Evolutionary conservation across 148 eudicot species (phyloP), one percentile per base, ranked within the genome.

Genomic region (Simmondsia chinensis): DNA sequence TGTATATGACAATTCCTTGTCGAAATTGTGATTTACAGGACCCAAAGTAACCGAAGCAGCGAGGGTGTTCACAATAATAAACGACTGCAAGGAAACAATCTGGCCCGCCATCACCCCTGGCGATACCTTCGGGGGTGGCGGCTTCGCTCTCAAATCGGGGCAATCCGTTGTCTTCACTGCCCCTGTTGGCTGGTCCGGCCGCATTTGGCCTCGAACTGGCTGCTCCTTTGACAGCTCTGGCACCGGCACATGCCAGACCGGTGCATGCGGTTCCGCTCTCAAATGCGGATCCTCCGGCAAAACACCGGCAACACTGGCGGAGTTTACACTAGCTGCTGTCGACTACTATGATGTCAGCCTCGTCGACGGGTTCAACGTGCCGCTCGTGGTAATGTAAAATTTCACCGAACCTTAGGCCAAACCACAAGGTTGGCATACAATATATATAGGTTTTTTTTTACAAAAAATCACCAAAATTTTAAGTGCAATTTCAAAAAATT

Each of bases 271-370:
- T 35, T n/a, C 66, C 2, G 6, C 69, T 34, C 68, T 81, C 14
- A 49, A 71, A 18, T 81, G 83, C 56, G 1, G 11, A 0, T 75
- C 66, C 25, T 56, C 74, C 0, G 84, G 84, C 6, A 33, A 44
- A 2, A 39, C 84, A 7, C 84, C 84, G 2, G 79, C 76, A 20
- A 52, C 84, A 0, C 56, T 77, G n/a, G 96, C 84, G 1, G 96
- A 87, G 56, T 82, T 87, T 52, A 83, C 88, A 27, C 83, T 87
- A 1, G 78, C 79, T 1, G 7, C 41, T 2, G 3, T 33, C 1
- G 89, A 83, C 32, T 87, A 65, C 56, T 88, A 88, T 60, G 96
- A 88, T 44, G 96, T 88, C 11, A 88, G 96, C 63, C 79, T 88
- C 1, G 96, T 87, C 5, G 96, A 87, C 34, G 96, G 96, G 0